phyloP scores from a whole-genome alignment of 192 early-diverging fungal genomes.

The Obelidium mucronatum region DNA sequence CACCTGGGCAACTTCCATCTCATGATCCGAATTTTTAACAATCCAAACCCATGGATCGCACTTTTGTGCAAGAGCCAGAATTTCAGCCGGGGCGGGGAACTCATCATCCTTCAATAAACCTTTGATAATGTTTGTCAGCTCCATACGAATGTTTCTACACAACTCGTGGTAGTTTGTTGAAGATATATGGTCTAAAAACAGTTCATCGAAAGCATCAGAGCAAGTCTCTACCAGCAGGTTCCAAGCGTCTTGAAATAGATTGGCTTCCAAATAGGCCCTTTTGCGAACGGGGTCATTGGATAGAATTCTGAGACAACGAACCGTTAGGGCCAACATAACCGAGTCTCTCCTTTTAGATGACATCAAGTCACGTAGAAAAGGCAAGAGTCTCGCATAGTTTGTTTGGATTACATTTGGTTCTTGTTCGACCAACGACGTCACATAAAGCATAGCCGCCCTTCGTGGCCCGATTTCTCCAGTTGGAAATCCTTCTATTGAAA shows the following conservation, averaged over 20 bases:
- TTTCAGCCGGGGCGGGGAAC: not conserved
- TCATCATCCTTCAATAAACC: not conserved
- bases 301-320: not conserved
- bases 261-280: not conserved
- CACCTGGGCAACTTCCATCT: not conserved
- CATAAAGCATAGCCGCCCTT: conserved; percentile 30
- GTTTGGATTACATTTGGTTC: not conserved
- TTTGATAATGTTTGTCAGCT: not conserved
- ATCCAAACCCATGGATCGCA: conserved; percentile 5
- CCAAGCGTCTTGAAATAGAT: not conserved
- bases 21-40: not conserved
- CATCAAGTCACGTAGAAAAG: not conserved
- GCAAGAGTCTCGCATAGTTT: not conserved
- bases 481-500: conserved; percentile 19
- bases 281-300: not conserved
- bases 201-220: not conserved
- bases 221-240: not conserved
- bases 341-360: not conserved
- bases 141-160: not conserved
- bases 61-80: not conserved
- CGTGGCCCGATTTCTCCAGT: conserved; percentile 21
- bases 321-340: conserved; percentile 4
- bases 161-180: not conserved
- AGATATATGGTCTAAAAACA: not conserved
- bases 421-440: conserved; percentile 6